Percentiles rank a stretch among this genome's conserved stretches.
phyloP scores from a whole-genome alignment of 352 stramenopile genomes.

The Pythium rhizo-oryzae region DNA sequence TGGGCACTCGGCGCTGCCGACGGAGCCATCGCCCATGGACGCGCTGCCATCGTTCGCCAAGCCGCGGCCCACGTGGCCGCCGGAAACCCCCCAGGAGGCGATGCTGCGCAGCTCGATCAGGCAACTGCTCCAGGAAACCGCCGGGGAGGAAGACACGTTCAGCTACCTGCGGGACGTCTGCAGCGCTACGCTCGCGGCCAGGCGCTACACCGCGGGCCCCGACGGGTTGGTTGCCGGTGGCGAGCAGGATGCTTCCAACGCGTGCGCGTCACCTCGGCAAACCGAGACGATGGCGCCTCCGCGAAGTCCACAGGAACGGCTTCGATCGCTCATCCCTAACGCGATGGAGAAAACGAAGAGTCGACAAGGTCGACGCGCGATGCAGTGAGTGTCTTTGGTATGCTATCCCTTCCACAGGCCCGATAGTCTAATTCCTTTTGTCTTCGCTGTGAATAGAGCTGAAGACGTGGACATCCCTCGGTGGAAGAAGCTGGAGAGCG shows the following conservation, averaged over 20 bases:
- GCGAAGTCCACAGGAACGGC: conserved; percentile 61
- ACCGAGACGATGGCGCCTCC: conserved; percentile 29
- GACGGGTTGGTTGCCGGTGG: conserved; percentile 30
- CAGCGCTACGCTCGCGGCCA: conserved; percentile 40
- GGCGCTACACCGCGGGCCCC: conserved; percentile 13
- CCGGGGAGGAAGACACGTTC: conserved; percentile 46
- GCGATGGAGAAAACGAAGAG: conserved; percentile 58
- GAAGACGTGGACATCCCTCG: conserved; percentile 27
- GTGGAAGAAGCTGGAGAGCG: conserved; percentile 53
- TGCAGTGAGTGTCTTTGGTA: conserved; percentile 25
- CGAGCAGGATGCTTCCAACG: conserved; percentile 28
- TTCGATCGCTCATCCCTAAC: conserved; percentile 42
- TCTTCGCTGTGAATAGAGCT: conserved; percentile 8
- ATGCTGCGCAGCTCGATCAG: conserved; percentile 51
- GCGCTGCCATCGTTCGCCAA: not conserved
- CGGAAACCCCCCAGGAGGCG: conserved; percentile 29
- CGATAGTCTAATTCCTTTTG: not conserved
- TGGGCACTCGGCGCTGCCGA: not conserved
- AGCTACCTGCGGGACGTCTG: conserved; percentile 71
- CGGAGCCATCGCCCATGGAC: not conserved
- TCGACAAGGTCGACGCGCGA: conserved; percentile 37
- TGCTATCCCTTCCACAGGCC: not conserved
- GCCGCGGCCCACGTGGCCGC: not conserved
- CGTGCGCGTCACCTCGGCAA: conserved; percentile 12
- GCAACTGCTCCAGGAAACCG: conserved; percentile 56